Percentiles rank a stretch among this genome's conserved stretches.
phyloP scores from a whole-genome alignment of 2,329 filamentous ascomycete genomes.

The Onygenales sp. region DNA sequence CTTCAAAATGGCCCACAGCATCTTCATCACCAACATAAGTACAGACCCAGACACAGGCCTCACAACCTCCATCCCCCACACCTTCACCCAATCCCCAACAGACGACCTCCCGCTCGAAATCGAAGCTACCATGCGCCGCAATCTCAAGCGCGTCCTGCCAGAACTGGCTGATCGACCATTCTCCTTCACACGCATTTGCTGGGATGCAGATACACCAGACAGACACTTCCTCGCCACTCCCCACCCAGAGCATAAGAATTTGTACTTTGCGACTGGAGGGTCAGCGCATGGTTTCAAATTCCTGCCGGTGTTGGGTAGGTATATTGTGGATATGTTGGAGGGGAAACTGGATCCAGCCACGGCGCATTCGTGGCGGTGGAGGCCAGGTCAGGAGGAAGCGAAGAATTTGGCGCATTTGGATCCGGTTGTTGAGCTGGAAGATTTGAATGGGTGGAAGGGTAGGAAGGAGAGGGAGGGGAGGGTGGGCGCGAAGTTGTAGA shows the following conservation, averaged over 20 bases:
- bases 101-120: slow-evolving; percentile 37
- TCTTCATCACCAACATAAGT: slow-evolving; percentile 21
- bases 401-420: neutral
- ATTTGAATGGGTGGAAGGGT: neutral
- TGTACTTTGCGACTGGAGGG: slow-evolving; percentile 42
- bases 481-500: neutral
- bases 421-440: neutral
- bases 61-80: slow-evolving; percentile 50
- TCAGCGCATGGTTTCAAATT: slow-evolving; percentile 47
- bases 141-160: slow-evolving; percentile 40
- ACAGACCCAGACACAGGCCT: slow-evolving; percentile 30
- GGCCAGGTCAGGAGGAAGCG: slow-evolving; percentile 34
- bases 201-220: slow-evolving; percentile 45
- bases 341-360: slow-evolving; percentile 34
- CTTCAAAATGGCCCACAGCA: neutral
- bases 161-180: slow-evolving; percentile 38
- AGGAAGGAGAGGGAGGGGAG: neutral
- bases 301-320: slow-evolving; percentile 41
- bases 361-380: slow-evolving; percentile 39
- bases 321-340: slow-evolving; percentile 42
- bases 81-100: slow-evolving; percentile 37
- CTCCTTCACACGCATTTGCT: slow-evolving; percentile 16
- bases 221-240: slow-evolving; percentile 43
- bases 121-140: slow-evolving; percentile 36
- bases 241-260: slow-evolving; percentile 35